These are phyloP conservation scores for Mollisia scopiformis DNA, from an alignment of 2,329 filamentous ascomycete species.

Conservation along the genomic window DNA sequence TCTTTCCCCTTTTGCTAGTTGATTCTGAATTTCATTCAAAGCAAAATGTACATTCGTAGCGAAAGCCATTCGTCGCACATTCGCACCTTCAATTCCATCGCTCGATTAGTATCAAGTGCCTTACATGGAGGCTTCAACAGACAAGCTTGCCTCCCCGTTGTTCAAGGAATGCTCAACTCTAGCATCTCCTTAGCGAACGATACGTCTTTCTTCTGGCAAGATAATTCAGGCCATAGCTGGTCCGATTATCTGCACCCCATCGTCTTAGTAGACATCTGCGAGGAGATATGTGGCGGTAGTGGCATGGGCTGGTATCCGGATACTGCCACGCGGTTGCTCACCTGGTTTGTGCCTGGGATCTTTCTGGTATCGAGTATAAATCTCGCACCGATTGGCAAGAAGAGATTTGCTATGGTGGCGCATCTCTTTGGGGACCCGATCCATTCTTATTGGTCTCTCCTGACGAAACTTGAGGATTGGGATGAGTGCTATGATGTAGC, in stretches of 20 bases:
- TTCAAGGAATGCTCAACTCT: background rate
- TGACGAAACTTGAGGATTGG: conserved; percentile 1
- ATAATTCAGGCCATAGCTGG: background rate
- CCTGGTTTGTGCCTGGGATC: background rate
- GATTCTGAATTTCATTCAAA: background rate
- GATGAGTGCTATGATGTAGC: background rate
- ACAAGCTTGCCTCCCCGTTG: background rate
- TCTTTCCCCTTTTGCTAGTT: too few species aligned
- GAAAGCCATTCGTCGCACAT: background rate
- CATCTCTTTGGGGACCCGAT: conserved; percentile 8
- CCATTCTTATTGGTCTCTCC: conserved; percentile 1
- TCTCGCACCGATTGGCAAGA: background rate
- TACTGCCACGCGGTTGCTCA: background rate
- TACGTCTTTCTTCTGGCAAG: background rate
- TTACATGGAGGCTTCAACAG: background rate
- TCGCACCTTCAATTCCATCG: background rate
- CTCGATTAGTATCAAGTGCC: background rate
- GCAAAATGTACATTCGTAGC: background rate
- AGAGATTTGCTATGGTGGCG: background rate
- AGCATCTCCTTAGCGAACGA: background rate
- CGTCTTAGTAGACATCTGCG: background rate
- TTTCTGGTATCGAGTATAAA: conserved; percentile 1
- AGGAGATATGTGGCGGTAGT: background rate
- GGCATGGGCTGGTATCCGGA: conserved; percentile 1
- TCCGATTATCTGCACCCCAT: background rate